Percentiles rank a stretch among this genome's conserved stretches.
phyloP scores from a whole-genome alignment of 2,329 filamentous ascomycete genomes.

The Stagonosporopsis rhizophila region DNA sequence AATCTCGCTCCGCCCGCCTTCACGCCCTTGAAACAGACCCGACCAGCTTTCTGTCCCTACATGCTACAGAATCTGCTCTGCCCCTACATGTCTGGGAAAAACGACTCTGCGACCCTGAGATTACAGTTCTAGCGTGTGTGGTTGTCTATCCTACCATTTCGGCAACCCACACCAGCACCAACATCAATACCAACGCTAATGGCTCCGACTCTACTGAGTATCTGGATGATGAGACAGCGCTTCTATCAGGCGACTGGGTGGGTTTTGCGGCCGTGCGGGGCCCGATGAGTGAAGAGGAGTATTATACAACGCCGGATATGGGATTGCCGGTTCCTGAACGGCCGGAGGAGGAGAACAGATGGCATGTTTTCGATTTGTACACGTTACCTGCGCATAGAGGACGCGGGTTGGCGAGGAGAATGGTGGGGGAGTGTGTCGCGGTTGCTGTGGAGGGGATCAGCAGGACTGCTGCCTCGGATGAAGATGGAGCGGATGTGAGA shows the following conservation, averaged over 20 bases:
- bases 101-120: slow-evolving; percentile 11
- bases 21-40: slow-evolving; percentile 27
- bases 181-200: background rate
- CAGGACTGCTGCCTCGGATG: background rate
- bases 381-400: slow-evolving; percentile 22
- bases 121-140: slow-evolving; percentile 15
- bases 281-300: slow-evolving; percentile 21
- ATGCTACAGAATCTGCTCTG: slow-evolving; percentile 21
- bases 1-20: slow-evolving; percentile 26
- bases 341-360: slow-evolving; percentile 22
- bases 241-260: slow-evolving; percentile 27
- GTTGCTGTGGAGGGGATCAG: background rate
- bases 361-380: slow-evolving; percentile 31
- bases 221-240: slow-evolving; percentile 15
- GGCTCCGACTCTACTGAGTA: background rate
- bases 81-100: slow-evolving; percentile 22
- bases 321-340: slow-evolving; percentile 17
- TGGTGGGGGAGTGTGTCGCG: slow-evolving; percentile 15
- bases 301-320: slow-evolving; percentile 23
- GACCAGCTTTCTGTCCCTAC: slow-evolving; percentile 17
- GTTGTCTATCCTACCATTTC: background rate
- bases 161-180: background rate
- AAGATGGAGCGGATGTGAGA: background rate
- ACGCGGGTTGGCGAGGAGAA: slow-evolving; percentile 16
- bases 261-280: slow-evolving; percentile 27